These are phyloP conservation scores for Geranium brycei DNA, from an alignment of 345 rosid genomes.

Conservation along the genomic window DNA sequence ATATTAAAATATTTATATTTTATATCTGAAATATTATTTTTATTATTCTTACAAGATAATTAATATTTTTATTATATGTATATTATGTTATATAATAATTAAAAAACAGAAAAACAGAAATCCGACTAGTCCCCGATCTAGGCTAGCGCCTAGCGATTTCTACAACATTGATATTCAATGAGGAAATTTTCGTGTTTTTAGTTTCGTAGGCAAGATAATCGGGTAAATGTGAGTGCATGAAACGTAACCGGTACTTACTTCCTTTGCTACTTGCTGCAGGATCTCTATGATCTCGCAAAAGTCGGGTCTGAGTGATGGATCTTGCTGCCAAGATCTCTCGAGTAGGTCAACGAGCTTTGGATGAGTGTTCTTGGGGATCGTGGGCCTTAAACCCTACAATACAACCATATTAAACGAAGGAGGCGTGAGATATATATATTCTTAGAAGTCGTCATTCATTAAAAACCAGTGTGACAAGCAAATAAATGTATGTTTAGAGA, in stretches of 20 bases:
- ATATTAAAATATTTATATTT: no score
- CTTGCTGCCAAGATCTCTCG: conserved; percentile 79
- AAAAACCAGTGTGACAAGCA: neutral
- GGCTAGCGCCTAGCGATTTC: no score
- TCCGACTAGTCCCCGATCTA: no score
- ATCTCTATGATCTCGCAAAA: conserved; percentile 60
- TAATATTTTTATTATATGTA: no score
- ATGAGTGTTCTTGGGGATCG: conserved; percentile 50
- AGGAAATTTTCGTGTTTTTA: no score
- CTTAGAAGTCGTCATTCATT: neutral
- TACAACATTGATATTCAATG: neutral
- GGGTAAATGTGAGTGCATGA: neutral
- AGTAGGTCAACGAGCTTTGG: conserved; percentile 58
- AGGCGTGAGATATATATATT: neutral
- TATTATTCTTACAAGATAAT: no score
- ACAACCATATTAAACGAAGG: neutral
- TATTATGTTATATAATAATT: no score
- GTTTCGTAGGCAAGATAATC: neutral
- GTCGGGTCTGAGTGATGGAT: conserved; percentile 75
- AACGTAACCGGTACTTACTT: conserved; percentile 28
- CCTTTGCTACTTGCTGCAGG: conserved; percentile 59
- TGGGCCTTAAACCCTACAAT: conserved; percentile 75
- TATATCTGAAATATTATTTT: no score
- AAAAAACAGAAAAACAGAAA: no score
- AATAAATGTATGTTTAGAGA: neutral